These are phyloP conservation scores for Pythium oligandrum DNA, from an alignment of 352 stramenopile species.

Conservation along the genomic window DNA sequence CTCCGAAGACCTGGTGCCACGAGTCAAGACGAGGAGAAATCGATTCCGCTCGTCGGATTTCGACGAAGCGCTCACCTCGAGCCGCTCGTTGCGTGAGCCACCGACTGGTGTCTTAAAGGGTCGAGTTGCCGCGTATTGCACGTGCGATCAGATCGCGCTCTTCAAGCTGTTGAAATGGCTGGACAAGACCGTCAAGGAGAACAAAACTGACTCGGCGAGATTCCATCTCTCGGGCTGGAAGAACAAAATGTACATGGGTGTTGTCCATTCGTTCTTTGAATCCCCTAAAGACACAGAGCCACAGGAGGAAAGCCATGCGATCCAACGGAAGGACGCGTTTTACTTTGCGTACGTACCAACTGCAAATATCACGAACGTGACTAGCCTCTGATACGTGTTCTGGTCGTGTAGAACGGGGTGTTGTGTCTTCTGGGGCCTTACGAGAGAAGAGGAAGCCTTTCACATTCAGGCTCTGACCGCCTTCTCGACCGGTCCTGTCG, in stretches of 20 bases:
- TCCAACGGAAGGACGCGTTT: constrained; percentile 58
- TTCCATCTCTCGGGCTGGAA: constrained; percentile 30
- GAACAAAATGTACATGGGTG: constrained; percentile 69
- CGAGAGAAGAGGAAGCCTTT: constrained; percentile 41
- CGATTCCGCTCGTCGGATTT: constrained; percentile 15
- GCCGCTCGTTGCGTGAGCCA: constrained; percentile 26
- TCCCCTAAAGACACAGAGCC: neutral
- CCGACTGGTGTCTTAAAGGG: constrained; percentile 33
- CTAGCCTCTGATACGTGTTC: neutral
- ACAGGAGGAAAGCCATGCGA: constrained; percentile 2
- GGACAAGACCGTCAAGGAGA: constrained; percentile 23
- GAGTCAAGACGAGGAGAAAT: constrained; percentile 12
- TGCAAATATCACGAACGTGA: neutral
- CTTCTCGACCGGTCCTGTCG: constrained; percentile 42
- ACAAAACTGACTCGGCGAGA: too few relatives aligned
- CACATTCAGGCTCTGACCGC: constrained; percentile 43
- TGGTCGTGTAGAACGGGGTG: constrained; percentile 42
- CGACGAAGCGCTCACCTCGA: constrained; percentile 31
- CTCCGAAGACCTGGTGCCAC: constrained; percentile 8
- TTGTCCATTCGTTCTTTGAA: constrained; percentile 45
- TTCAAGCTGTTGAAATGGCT: constrained; percentile 77
- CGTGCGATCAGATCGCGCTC: constrained; percentile 59
- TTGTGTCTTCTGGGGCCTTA: constrained; percentile 68
- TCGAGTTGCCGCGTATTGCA: constrained; percentile 65
- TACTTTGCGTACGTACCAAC: constrained; percentile 49